phyloP scores from a whole-genome alignment of 352 stramenopile species.

The Lagenidium sp. region DNA sequence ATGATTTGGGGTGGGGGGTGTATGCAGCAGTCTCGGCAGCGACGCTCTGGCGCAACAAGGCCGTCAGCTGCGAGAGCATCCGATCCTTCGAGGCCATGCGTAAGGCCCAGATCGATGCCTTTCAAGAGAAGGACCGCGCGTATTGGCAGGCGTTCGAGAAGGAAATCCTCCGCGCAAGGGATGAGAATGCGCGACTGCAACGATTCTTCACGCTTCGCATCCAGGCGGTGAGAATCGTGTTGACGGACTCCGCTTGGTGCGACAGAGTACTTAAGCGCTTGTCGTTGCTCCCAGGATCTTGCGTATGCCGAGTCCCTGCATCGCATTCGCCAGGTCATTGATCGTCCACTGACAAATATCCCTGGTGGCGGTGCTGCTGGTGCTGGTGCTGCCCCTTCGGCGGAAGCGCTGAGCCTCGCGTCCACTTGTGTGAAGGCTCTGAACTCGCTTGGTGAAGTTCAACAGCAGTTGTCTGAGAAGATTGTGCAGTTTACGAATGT shows the following conservation, averaged over 20 bases:
- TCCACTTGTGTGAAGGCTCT: constrained; percentile 56
- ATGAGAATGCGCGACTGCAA: constrained; percentile 56
- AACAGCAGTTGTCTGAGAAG: constrained; percentile 76
- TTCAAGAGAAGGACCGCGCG: constrained; percentile 46
- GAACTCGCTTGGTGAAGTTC: constrained; percentile 49
- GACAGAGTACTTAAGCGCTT: no score
- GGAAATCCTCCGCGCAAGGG: constrained; percentile 50
- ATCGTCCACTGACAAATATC: constrained; percentile 18
- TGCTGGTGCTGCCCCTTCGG: not conserved
- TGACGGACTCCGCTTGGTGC: no score
- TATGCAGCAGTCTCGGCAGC: constrained; percentile 16
- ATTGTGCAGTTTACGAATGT: constrained; percentile 62
- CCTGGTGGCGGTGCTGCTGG: not conserved
- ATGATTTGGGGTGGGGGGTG: not conserved
- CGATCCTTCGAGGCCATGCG: constrained; percentile 55
- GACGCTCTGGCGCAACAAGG: constrained; percentile 52
- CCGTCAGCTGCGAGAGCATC: constrained; percentile 42
- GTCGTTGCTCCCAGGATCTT: constrained; percentile 43
- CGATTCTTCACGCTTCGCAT: constrained; percentile 59
- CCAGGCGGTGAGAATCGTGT: constrained; percentile 47
- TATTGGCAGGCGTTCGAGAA: constrained; percentile 80
- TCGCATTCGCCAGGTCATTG: constrained; percentile 47
- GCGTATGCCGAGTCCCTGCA: constrained; percentile 64
- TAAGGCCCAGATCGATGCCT: constrained; percentile 62
- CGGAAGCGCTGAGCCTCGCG: constrained; percentile 19